phyloP scores from a whole-genome alignment of 2,329 filamentous ascomycete genomes.

The Trichoderma endophyticum region DNA sequence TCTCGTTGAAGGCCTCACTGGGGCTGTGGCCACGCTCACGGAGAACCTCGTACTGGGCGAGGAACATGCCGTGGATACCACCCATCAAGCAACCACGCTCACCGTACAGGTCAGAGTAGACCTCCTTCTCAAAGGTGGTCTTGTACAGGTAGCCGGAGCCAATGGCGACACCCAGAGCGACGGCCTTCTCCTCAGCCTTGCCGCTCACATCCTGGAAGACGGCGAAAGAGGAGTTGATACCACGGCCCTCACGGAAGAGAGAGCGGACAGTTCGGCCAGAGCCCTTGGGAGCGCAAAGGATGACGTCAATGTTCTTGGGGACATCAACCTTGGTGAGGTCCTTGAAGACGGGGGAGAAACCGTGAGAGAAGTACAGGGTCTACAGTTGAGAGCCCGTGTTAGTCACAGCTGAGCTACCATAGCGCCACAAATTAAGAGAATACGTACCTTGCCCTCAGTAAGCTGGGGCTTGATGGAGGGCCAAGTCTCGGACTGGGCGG shows the following conservation, averaged over 20 bases:
- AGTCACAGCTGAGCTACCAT: conserved; percentile 19
- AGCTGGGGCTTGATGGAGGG: conserved; percentile 96
- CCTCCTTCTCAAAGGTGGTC: conserved; percentile 99
- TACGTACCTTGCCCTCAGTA: conserved; percentile 90
- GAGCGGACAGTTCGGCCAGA: conserved; percentile 97
- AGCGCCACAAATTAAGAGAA: neutral
- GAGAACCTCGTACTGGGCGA: conserved; percentile 99
- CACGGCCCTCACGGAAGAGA: conserved; percentile 98
- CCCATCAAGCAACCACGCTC: conserved; percentile 99
- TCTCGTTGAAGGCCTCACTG: conserved; percentile 99
- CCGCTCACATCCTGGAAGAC: conserved; percentile 98
- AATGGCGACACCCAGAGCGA: conserved; percentile 94
- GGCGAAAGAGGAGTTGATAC: conserved; percentile 99
- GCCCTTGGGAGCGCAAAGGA: conserved; percentile 98
- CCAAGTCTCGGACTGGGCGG: conserved; percentile 98
- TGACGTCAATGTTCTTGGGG: conserved; percentile 93
- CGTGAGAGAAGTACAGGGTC: conserved; percentile 99
- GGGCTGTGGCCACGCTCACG: conserved; percentile 97
- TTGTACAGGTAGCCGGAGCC: conserved; percentile 99
- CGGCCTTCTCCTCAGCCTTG: conserved; percentile 96
- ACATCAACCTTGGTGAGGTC: conserved; percentile 98
- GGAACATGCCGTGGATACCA: conserved; percentile 99
- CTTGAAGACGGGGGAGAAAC: conserved; percentile 99
- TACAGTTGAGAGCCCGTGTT: conserved; percentile 35
- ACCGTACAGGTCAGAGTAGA: conserved; percentile 99